These are phyloP conservation scores for Setaria italica DNA, from an alignment of 202 grass and related monocot genomes.

Conservation along the genomic window DNA sequence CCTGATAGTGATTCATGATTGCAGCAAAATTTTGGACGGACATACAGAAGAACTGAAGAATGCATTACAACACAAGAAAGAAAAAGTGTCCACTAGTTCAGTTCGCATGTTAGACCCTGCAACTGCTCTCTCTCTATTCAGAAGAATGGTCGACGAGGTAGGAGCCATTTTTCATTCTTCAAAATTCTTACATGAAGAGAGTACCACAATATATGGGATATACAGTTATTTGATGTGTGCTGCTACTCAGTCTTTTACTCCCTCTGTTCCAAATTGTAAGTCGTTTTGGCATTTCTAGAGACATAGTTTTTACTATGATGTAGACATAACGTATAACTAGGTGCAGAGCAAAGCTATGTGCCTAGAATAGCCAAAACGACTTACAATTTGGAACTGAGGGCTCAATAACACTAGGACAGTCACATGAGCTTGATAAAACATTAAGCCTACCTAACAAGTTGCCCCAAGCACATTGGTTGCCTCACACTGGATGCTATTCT, in stretches of 20 bases:
- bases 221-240: not conserved
- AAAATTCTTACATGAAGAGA: constrained; percentile 27
- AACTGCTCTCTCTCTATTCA: constrained; percentile 73
- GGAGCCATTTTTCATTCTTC: constrained; percentile 12
- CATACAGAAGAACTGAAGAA: constrained; percentile 58
- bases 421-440: not conserved
- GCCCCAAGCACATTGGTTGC: not conserved
- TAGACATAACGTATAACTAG: too few relatives aligned
- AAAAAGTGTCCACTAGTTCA: constrained; percentile 58
- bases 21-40: constrained; percentile 70
- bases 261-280: too few relatives aligned
- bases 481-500: constrained; percentile 18
- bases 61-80: constrained; percentile 74
- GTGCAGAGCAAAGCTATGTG: too few relatives aligned
- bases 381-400: too few relatives aligned
- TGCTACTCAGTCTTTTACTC: not conserved
- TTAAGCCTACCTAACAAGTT: not conserved
- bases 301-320: too few relatives aligned
- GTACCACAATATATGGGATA: constrained; percentile 23
- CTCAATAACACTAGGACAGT: not conserved
- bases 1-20: constrained; percentile 75
- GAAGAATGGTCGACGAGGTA: constrained; percentile 87
- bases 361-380: too few relatives aligned
- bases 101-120: constrained; percentile 58
- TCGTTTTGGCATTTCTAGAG: too few relatives aligned